phyloP scores from a whole-genome alignment of 176 grass and related monocot species.

The Aegilops sharonensis region DNA sequence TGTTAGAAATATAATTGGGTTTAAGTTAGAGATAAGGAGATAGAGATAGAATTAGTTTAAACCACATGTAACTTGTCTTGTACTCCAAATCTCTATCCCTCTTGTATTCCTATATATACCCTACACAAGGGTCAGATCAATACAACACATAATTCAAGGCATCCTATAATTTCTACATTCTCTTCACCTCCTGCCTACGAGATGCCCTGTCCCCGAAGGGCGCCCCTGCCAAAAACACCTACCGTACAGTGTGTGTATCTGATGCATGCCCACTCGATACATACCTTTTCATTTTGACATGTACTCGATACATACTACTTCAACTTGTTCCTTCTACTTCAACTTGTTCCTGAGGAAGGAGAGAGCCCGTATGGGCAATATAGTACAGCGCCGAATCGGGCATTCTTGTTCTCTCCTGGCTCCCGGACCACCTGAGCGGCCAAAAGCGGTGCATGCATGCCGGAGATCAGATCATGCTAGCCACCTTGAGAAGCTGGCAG shows the following conservation, averaged over 20 bases:
- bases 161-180: no score
- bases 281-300: neutral
- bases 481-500: constrained; percentile 14
- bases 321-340: neutral
- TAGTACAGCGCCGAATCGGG: neutral
- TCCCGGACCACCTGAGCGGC: constrained; percentile 6
- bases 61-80: no score
- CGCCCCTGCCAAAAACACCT: neutral
- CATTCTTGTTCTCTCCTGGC: neutral
- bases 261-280: neutral
- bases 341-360: neutral
- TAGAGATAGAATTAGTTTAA: no score
- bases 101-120: no score
- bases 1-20: no score
- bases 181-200: no score
- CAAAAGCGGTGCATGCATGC: constrained; percentile 1
- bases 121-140: no score
- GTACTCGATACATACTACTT: neutral
- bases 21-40: no score
- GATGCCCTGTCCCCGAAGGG: no score
- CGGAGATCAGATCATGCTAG: constrained; percentile 12
- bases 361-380: neutral
- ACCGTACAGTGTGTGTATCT: neutral
- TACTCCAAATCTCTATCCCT: no score
- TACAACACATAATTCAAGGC: no score